phyloP scores from a whole-genome alignment of 2,329 filamentous ascomycete species.

The Neospermospora avenae region DNA sequence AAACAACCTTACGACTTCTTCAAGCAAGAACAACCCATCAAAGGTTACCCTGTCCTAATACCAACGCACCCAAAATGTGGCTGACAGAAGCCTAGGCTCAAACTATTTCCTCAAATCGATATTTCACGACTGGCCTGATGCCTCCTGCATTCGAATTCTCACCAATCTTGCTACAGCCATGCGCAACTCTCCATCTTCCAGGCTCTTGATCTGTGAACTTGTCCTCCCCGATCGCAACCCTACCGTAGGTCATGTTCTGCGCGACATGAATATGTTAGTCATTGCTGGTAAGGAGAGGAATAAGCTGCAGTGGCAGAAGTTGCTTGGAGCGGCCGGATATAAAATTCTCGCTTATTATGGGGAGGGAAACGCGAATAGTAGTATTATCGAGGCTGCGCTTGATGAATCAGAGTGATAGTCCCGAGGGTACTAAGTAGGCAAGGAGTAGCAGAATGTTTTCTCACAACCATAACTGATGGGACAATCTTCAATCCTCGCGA shows the following conservation, averaged over 20 bases:
- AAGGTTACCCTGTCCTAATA: slow-evolving; percentile 24
- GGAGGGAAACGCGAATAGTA: neutral
- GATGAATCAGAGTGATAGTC: neutral
- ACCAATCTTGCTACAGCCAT: slow-evolving; percentile 12
- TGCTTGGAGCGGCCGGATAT: slow-evolving; percentile 10
- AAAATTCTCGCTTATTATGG: slow-evolving; percentile 11
- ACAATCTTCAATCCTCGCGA: too few relatives aligned
- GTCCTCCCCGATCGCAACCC: slow-evolving; percentile 15
- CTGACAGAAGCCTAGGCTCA: slow-evolving; percentile 7
- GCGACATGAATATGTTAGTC: slow-evolving; percentile 18
- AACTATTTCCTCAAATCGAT: slow-evolving; percentile 38
- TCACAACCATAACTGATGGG: too few relatives aligned
- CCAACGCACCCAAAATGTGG: neutral
- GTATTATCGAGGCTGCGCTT: slow-evolving; percentile 14
- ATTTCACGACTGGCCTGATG: slow-evolving; percentile 42
- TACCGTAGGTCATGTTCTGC: neutral
- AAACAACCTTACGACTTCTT: slow-evolving; percentile 37
- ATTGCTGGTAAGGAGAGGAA: slow-evolving; percentile 17
- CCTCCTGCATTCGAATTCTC: slow-evolving; percentile 15
- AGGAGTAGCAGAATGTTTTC: too few relatives aligned
- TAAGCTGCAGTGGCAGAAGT: slow-evolving; percentile 8
- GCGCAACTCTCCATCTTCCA: neutral
- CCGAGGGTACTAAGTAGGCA: too few relatives aligned
- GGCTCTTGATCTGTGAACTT: slow-evolving; percentile 14
- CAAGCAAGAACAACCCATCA: slow-evolving; percentile 33